Evolutionary conservation across 1,284 basidiomycete species (phyloP).

Genomic region (Apiotrichum porosum): DNA sequence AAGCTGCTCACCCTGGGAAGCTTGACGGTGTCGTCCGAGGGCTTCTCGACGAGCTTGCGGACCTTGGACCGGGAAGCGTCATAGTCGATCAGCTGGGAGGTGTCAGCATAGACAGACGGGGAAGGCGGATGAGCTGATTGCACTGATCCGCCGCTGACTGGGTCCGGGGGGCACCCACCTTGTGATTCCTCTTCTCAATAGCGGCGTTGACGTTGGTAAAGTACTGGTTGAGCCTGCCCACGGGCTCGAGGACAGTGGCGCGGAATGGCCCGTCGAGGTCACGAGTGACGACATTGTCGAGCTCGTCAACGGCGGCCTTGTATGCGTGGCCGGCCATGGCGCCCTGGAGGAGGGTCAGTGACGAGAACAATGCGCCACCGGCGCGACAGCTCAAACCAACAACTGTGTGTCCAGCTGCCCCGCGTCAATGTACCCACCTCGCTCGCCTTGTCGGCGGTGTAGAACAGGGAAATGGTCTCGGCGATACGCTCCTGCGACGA

Average conservation of each 20-base stretch:
- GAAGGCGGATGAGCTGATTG: not conserved
- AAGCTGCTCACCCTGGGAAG: slow-evolving; percentile 63
- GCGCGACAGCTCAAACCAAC: no score
- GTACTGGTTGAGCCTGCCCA: slow-evolving; percentile 93
- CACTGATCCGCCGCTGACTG: slow-evolving; percentile 41
- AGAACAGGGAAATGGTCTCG: slow-evolving; percentile 91
- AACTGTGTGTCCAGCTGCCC: no score
- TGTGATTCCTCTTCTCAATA: slow-evolving; percentile 92
- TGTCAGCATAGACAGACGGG: no score
- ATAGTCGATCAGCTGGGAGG: slow-evolving; percentile 94
- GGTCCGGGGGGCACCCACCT: no score
- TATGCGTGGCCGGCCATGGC: slow-evolving; percentile 98
- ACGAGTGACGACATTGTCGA: slow-evolving; percentile 76
- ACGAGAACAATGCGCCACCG: not conserved
- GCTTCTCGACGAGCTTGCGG: slow-evolving; percentile 87
- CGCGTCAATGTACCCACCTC: slow-evolving; percentile 51
- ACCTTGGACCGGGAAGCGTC: slow-evolving; percentile 84
- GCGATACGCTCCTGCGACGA: slow-evolving; percentile 88
- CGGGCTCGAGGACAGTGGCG: slow-evolving; percentile 88
- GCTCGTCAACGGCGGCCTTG: slow-evolving; percentile 88
- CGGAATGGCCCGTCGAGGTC: slow-evolving; percentile 92
- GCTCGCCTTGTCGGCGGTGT: slow-evolving; percentile 74
- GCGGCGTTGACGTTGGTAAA: slow-evolving; percentile 93
- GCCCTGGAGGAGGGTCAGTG: slow-evolving; percentile 51
- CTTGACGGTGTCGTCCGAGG: slow-evolving; percentile 86